Evolutionary conservation across 192 early-diverging fungal genomes (phyloP), one percentile per base, ranked within the genome.

Genomic region (Coemansia sp.): DNA sequence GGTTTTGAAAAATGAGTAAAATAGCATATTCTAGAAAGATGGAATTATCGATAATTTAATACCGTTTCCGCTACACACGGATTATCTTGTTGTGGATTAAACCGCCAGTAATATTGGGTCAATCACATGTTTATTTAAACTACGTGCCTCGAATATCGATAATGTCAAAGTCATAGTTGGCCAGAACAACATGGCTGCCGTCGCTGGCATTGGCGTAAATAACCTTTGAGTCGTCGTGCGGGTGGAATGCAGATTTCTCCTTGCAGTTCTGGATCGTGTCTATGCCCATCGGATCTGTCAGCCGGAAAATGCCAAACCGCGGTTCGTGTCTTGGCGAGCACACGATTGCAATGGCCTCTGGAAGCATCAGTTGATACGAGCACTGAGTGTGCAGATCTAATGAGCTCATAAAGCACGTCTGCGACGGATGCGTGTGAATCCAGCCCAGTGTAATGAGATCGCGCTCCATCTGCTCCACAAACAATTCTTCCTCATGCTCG

Each of bases 1-100:
- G 1, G 96, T 99, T 78, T 99, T 99, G 87, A 99, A 99, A 70
- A 99, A 97, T 28, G 95, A 98, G 76, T 98, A 99, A 66, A 99
- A 99, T n/a, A 99, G 83, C 95, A 96, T 74, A 19, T 10, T 59
- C 26, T 23, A 21, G 19, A 51, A 9, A 21, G 5, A 11, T 51
- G 19, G 20, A 48, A 48, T 48, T 20, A 4, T 26, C 26, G 5
- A 26, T 26, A 26, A 26, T 26, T 26, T 26, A 26, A 26, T 26
- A 26, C 3, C 26, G 5, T 26, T 26, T 26, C 26, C 5, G 26
- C 26, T 26, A 5, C 26, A 26, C 0, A 5, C 26, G 5, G 26
- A 26, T 26, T 26, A 26, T 26, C 26, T 26, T 26, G 26, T 26
- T 26, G 26, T 5, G 26, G 26, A 26, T 26, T 26, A 22, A 9